Conservation (phyloP, 108 stramenopile species). For the Stephanodiscus minutulus region DNA sequence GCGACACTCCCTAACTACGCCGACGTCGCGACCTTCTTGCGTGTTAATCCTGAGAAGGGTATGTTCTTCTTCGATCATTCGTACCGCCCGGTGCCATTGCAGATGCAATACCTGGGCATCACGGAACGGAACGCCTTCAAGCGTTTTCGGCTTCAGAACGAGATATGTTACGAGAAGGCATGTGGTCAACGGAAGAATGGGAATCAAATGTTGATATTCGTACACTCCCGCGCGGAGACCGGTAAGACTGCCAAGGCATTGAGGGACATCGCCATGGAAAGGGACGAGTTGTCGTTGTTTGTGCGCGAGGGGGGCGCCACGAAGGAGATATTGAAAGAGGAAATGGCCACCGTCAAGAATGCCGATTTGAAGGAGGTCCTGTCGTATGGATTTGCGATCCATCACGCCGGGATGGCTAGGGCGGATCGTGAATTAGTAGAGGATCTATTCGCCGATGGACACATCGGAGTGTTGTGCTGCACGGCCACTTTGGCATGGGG, state of each 20-base stretch:
- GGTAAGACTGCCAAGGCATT: slow-evolving; percentile 97
- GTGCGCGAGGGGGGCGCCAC: slow-evolving; percentile 91
- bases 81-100: slow-evolving; percentile 97
- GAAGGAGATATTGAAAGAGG: slow-evolving; percentile 91
- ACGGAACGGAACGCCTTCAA: slow-evolving; percentile 98
- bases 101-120: slow-evolving; percentile 99
- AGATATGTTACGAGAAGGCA: slow-evolving; percentile 99
- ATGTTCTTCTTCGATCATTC: slow-evolving; percentile 99
- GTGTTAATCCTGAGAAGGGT: slow-evolving; percentile 96
- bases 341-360: slow-evolving; percentile 84
- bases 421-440: slow-evolving; percentile 97
- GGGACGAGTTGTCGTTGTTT: slow-evolving; percentile 87
- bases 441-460: slow-evolving; percentile 96
- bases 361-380: slow-evolving; percentile 95
- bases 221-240: slow-evolving; percentile 97
- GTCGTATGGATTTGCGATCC: slow-evolving; percentile 96
- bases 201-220: slow-evolving; percentile 98
- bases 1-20: slow-evolving; percentile 99
- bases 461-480: slow-evolving; percentile 93
- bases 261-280: slow-evolving; percentile 91
- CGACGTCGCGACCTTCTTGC: slow-evolving; percentile 97
- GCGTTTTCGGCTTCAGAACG: slow-evolving; percentile 97
- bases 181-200: slow-evolving; percentile 83
- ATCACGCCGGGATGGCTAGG: slow-evolving; percentile 97
- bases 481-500: slow-evolving; percentile 99